A percentile compares a stretch with the other conserved stretches of the same genome.
Conservation (phyloP, 768 basidiomycete genomes). For the Stropharia rugosoannulata region DNA sequence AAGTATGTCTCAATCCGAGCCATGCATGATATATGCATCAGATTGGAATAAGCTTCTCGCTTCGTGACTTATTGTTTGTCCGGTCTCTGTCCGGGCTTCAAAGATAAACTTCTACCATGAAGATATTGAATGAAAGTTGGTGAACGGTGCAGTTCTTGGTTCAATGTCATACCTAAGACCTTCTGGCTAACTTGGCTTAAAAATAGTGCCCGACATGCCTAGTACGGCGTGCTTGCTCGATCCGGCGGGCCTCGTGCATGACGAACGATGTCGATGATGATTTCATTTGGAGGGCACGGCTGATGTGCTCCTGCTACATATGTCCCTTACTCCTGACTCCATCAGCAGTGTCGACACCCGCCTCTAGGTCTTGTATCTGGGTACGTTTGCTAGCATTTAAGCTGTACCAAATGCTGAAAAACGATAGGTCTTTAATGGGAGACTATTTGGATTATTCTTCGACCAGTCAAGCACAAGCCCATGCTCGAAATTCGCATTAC, state of each 20-base stretch:
- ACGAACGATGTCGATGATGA: neutral
- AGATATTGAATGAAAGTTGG: too few species aligned
- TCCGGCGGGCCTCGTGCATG: neutral
- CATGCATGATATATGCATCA: too few species aligned
- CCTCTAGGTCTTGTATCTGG: neutral
- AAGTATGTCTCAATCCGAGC: too few species aligned
- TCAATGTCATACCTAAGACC: neutral
- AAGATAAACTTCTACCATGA: too few species aligned
- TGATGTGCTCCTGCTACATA: slow-evolving; percentile 1
- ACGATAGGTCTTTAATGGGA: neutral
- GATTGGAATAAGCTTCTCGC: too few species aligned
- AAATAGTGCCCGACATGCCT: neutral
- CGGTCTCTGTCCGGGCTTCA: too few species aligned
- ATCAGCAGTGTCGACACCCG: neutral
- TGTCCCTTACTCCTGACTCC: neutral
- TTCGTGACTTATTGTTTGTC: too few species aligned
- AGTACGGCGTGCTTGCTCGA: neutral
- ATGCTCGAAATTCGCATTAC: slow-evolving; percentile 5
- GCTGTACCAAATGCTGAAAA: neutral
- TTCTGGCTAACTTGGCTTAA: neutral
- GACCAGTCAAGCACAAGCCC: neutral
- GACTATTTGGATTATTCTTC: neutral
- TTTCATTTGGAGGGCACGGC: neutral
- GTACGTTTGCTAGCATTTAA: neutral
- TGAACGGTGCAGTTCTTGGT: too few species aligned